Evolutionary conservation across 78 protist species (phyloP), one percentile per base, ranked within the genome.

Genomic region (Thecamonas trahens): DNA sequence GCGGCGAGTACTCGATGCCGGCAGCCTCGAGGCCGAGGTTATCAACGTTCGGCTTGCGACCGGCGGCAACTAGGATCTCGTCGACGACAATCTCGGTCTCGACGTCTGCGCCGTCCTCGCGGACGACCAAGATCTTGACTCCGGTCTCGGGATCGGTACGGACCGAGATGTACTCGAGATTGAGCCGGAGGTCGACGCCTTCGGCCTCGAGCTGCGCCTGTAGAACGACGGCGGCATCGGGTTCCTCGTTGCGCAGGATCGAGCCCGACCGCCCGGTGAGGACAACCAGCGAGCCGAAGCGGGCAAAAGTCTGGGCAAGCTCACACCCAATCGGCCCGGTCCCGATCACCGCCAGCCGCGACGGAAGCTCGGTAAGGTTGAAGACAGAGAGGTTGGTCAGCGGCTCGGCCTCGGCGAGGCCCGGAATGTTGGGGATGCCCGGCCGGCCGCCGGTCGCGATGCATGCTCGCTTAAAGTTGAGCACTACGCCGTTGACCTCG

Each of bases 291-390:
- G 49, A 68, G 24, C 59, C 82, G 31, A 80, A 80, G 9, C 64
- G 28, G 15, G 69, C 79, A 15, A 84, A 80, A 38, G 80, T 13
- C 54, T 84, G 89, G 34, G 86, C 89, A 77, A 84, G 61, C 50
- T 84, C 89, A 15, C 83, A 64, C 3, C 89, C 89, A 18, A 84
- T 74, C 26, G 85, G 68, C 14, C 89, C 89, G 3, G 79, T 34
- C 29, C 89, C 89, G 42, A 84, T 73, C 24, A 84, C 72, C 26
- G 34, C 86, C 20, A 84, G 7, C 5, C 69, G 61, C 28, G 73
- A 47, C 0, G 89, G 89, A 20, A 84, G 74, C 65, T 17, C 63
- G 9, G 70, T 61, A 24, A 79, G 61, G 69, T 84, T 80, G 40
- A 59, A 82, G 26, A 82, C 6, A 20, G 79, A 63, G 28, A 13